These are phyloP conservation scores for Komagataella ulmi DNA, from an alignment of 805 yeast species.

Conservation along the genomic window DNA sequence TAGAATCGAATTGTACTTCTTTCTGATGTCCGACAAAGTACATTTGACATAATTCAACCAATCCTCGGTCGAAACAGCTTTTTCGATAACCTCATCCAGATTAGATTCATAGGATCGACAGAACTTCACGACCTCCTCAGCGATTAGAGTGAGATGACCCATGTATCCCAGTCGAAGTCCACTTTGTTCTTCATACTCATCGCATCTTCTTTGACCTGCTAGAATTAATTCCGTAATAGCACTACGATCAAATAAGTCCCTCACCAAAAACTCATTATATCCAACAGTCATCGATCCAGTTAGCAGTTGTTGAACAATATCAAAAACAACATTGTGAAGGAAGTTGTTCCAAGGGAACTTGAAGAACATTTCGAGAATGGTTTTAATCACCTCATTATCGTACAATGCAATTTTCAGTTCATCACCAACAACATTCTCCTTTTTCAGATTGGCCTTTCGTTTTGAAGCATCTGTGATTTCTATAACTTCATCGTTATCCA, in stretches of 20 bases:
- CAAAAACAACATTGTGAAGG: constrained; percentile 94
- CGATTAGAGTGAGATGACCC: constrained; percentile 92
- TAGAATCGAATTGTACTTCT: constrained; percentile 84
- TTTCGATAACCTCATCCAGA: constrained; percentile 22
- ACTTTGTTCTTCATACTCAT: constrained; percentile 41
- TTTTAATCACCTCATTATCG: constrained; percentile 57
- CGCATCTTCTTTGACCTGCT: constrained; percentile 47
- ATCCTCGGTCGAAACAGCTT: constrained; percentile 34
- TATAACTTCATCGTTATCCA: constrained; percentile 15
- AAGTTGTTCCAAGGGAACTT: constrained; percentile 94
- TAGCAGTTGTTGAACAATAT: constrained; percentile 86
- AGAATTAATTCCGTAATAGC: constrained; percentile 43
- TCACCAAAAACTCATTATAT: constrained; percentile 64
- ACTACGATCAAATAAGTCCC: constrained; percentile 58
- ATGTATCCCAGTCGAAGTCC: constrained; percentile 79
- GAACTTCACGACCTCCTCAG: constrained; percentile 93
- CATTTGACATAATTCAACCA: constrained; percentile 82
- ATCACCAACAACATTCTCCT: constrained; percentile 64
- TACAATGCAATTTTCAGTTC: constrained; percentile 67
- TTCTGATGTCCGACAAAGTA: constrained; percentile 77
- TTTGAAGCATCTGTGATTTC: constrained; percentile 6
- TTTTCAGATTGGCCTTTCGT: constrained; percentile 11
- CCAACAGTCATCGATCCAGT: constrained; percentile 81
- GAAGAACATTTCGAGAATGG: constrained; percentile 65
- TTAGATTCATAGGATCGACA: constrained; percentile 42